Evolutionary conservation across 2,329 filamentous ascomycete species (phyloP).

Genomic region (Stemphylium lycopersici): DNA sequence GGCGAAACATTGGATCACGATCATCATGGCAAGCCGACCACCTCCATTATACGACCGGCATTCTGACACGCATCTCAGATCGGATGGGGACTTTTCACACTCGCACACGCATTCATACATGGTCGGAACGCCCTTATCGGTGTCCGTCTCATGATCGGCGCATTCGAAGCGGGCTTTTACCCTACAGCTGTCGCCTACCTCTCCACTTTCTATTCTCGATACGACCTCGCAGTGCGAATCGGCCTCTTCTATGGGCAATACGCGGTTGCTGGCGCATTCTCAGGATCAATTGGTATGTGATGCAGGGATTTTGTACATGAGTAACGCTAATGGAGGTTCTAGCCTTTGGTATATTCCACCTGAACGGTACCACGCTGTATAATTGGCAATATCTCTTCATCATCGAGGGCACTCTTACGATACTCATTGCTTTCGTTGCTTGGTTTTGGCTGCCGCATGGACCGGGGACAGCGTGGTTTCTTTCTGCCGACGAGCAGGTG

Average conservation of each 20-base stretch:
- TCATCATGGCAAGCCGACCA: slow-evolving; percentile 23
- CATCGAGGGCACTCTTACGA: slow-evolving; percentile 48
- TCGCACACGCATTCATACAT: slow-evolving; percentile 32
- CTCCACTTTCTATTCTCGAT: slow-evolving; percentile 56
- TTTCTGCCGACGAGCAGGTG: slow-evolving; percentile 40
- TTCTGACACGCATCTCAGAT: slow-evolving; percentile 17
- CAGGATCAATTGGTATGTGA: slow-evolving; percentile 45
- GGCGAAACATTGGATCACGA: slow-evolving; percentile 25
- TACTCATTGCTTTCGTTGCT: slow-evolving; percentile 38
- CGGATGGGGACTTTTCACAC: slow-evolving; percentile 32
- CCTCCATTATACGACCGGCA: background rate
- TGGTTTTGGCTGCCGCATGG: slow-evolving; percentile 38
- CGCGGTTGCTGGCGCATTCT: slow-evolving; percentile 51
- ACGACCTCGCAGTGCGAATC: slow-evolving; percentile 52
- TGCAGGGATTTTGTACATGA: background rate
- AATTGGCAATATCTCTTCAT: slow-evolving; percentile 57
- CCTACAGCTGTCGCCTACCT: slow-evolving; percentile 61
- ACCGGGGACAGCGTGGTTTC: slow-evolving; percentile 41
- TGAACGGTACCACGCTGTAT: slow-evolving; percentile 51
- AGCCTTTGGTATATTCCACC: slow-evolving; percentile 55
- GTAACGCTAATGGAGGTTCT: slow-evolving; percentile 1
- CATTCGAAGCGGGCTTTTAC: slow-evolving; percentile 62
- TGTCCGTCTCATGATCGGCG: slow-evolving; percentile 44
- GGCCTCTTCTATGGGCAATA: slow-evolving; percentile 54
- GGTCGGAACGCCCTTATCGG: slow-evolving; percentile 25